Evolutionary conservation across 805 yeast genomes (phyloP).

Genomic region (Nakazawaea peltata): DNA sequence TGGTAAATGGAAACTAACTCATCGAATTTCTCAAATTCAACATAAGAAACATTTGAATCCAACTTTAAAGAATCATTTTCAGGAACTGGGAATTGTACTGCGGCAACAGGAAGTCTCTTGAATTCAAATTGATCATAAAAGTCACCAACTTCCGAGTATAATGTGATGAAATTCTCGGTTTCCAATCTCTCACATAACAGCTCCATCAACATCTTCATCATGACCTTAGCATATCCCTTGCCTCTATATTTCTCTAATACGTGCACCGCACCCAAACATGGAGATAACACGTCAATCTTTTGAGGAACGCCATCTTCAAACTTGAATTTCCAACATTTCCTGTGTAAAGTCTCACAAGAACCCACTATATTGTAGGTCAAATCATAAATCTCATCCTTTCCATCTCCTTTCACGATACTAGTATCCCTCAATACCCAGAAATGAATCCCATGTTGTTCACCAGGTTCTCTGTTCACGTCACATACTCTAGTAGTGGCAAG

Average conservation of each 20-base stretch:
- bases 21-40: conserved; percentile 7
- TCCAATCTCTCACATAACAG: conserved; percentile 17
- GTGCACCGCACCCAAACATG: conserved; percentile 53
- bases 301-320: conserved; percentile 2
- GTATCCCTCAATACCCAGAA: conserved; percentile 20
- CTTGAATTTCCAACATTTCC: conserved; percentile 14
- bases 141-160: conserved; percentile 70
- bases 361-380: conserved; percentile 16
- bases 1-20: conserved; percentile 1
- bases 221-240: conserved; percentile 44
- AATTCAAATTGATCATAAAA: conserved; percentile 63
- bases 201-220: conserved; percentile 32
- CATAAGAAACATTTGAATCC: conserved; percentile 2
- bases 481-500: conserved; percentile 14
- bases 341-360: conserved; percentile 21
- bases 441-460: conserved; percentile 15
- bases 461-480: conserved; percentile 14
- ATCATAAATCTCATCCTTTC: conserved; percentile 1
- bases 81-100: conserved; percentile 12
- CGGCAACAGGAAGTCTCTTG: conserved; percentile 17
- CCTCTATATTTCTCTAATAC: conserved; percentile 40
- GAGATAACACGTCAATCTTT: conserved; percentile 12
- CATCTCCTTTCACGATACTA: conserved; percentile 1
- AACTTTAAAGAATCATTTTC: neutral
- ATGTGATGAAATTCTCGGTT: conserved; percentile 25